Evolutionary conservation across 2,329 filamentous ascomycete genomes (phyloP).

Genomic region (Aspergillus costaricaensis): DNA sequence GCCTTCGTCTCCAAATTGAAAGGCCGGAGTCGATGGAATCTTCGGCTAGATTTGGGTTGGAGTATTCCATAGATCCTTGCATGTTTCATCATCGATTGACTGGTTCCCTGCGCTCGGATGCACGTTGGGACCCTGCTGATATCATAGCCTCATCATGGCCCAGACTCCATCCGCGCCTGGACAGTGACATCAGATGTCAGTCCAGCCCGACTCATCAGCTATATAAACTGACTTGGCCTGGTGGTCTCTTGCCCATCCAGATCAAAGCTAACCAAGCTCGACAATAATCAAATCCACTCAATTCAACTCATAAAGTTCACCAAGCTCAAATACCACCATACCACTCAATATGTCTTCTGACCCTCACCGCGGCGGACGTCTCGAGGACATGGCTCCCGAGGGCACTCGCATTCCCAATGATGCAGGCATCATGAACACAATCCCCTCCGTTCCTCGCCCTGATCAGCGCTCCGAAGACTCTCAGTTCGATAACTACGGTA

Average conservation of each 20-base stretch:
- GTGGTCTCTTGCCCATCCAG: neutral
- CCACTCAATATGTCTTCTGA: constrained; percentile 9
- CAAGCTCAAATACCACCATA: neutral
- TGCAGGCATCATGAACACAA: constrained; percentile 46
- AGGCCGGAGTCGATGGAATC: neutral
- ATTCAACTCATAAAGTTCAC: neutral
- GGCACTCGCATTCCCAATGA: constrained; percentile 50
- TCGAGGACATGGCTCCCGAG: constrained; percentile 42
- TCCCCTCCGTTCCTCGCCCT: constrained; percentile 52
- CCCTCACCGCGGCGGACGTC: constrained; percentile 39
- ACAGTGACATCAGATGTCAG: constrained; percentile 15
- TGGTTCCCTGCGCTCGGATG: neutral
- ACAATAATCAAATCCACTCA: too few relatives aligned
- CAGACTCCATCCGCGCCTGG: neutral
- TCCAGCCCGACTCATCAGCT: neutral
- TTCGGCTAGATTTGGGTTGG: neutral
- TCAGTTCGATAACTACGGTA: constrained; percentile 37
- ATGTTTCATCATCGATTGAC: neutral
- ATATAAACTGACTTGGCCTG: constrained; percentile 1
- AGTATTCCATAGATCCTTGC: neutral
- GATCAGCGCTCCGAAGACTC: constrained; percentile 44
- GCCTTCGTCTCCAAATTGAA: neutral
- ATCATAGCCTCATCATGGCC: constrained; percentile 17
- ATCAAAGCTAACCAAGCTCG: neutral
- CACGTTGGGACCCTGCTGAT: constrained; percentile 9